Evolutionary conservation across 1,139 yeast genomes (phyloP).

Genomic region (Zygosaccharomyces pseudobailii): DNA sequence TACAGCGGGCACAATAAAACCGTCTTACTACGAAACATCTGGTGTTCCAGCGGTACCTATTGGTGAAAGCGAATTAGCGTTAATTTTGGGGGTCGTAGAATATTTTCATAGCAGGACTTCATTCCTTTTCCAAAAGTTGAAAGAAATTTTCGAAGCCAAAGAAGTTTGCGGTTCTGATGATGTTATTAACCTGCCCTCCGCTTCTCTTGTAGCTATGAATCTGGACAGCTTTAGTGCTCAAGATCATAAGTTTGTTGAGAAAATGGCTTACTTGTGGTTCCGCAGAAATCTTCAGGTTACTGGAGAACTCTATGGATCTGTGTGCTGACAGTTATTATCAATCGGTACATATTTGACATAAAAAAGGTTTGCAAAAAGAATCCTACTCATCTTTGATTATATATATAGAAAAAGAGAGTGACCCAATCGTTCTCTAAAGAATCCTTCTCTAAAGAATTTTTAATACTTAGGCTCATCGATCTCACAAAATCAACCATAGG

Average conservation of each 20-base stretch:
- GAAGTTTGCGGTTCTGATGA: conserved; percentile 13
- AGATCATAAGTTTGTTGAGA: conserved; percentile 24
- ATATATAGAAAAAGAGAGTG: neutral
- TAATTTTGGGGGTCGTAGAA: conserved; percentile 32
- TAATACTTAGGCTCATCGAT: neutral
- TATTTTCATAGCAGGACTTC: conserved; percentile 23
- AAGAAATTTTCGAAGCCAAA: conserved; percentile 15
- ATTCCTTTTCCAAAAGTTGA: conserved; percentile 16
- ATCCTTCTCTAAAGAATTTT: neutral
- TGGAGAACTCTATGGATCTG: conserved; percentile 6
- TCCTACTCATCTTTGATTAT: neutral
- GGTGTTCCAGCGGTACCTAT: conserved; percentile 21
- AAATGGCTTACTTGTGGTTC: conserved; percentile 24
- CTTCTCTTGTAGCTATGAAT: conserved; percentile 18
- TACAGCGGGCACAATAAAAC: conserved; percentile 63
- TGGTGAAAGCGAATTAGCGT: conserved; percentile 29
- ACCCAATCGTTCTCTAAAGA: too few species aligned
- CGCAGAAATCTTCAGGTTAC: conserved; percentile 16
- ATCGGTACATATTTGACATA: too few species aligned
- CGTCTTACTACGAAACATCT: conserved; percentile 33
- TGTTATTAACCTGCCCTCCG: conserved; percentile 16
- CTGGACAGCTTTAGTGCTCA: conserved; percentile 32
- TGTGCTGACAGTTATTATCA: neutral
- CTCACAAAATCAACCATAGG: conserved; percentile 56
- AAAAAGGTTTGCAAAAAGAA: too few species aligned